Conservation (phyloP, 257 asterid genomes). For the Ballota nigra region DNA sequence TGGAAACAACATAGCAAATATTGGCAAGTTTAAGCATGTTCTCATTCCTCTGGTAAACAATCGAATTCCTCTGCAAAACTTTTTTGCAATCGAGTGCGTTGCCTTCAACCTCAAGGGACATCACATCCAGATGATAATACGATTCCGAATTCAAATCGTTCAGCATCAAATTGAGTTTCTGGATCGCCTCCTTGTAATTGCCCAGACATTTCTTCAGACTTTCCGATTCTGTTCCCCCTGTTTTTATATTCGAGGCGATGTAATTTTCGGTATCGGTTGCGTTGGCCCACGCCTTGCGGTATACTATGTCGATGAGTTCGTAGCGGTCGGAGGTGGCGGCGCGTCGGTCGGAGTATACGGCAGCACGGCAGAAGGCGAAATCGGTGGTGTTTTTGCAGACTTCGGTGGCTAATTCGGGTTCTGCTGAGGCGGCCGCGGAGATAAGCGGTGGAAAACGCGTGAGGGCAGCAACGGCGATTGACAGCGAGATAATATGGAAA, state of each 20-base stretch:
- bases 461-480: neutral
- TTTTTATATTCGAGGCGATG: neutral
- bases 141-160: conserved; percentile 34
- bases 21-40: conserved; percentile 24
- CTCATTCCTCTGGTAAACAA: conserved; percentile 12
- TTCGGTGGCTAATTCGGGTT: conserved; percentile 23
- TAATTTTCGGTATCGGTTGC: conserved; percentile 20
- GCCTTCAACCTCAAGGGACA: neutral
- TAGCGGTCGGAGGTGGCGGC: conserved; percentile 25
- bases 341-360: conserved; percentile 37
- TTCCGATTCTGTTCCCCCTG: neutral
- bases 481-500: neutral
- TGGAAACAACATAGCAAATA: conserved; percentile 32
- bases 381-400: conserved; percentile 36
- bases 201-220: conserved; percentile 19
- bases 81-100: conserved; percentile 15
- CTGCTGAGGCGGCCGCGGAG: conserved; percentile 8
- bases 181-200: conserved; percentile 19
- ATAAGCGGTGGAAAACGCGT: too few species aligned
- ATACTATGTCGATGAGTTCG: conserved; percentile 24
- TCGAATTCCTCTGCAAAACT: neutral
- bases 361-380: conserved; percentile 31
- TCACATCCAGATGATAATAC: conserved; percentile 15
- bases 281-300: conserved; percentile 21
- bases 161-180: conserved; percentile 1